These are phyloP conservation scores for Cutaneotrichosporon spelunceum DNA, from an alignment of 1,284 basidiomycete genomes.

Conservation along the genomic window DNA sequence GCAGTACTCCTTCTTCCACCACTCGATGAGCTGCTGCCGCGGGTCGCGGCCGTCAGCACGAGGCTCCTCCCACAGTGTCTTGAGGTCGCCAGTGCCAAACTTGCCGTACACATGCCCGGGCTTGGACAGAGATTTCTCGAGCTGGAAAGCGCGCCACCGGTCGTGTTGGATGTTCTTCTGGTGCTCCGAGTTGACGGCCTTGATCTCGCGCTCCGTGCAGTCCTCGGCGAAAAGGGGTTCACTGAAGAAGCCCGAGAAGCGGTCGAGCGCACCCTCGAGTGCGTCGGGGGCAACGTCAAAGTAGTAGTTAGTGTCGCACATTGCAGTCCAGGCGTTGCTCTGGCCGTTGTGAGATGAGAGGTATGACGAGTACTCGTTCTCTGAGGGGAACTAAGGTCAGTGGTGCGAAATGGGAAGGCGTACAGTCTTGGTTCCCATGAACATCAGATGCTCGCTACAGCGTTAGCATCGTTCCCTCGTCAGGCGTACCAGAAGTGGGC, in stretches of 20 bases:
- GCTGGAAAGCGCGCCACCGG: conserved; percentile 93
- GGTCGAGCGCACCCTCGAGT: conserved; percentile 76
- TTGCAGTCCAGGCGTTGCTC: conserved; percentile 92
- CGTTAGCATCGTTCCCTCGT: conserved; percentile 38
- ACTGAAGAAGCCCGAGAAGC: conserved; percentile 93
- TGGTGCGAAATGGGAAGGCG: not conserved
- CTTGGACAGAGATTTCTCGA: conserved; percentile 84
- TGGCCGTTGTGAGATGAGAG: conserved; percentile 84
- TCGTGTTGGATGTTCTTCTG: conserved; percentile 97
- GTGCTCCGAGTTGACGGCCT: conserved; percentile 97
- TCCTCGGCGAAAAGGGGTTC: conserved; percentile 82
- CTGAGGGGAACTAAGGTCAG: conserved; percentile 69
- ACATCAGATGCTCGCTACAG: conserved; percentile 87
- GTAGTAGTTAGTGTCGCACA: conserved; percentile 79
- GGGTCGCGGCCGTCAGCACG: conserved; percentile 71
- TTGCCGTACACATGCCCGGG: conserved; percentile 84
- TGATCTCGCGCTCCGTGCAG: conserved; percentile 90
- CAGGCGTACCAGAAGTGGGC: conserved; percentile 49
- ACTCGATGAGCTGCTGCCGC: conserved; percentile 84
- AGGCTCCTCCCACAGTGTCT: conserved; percentile 68
- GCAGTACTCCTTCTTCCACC: conserved; percentile 92
- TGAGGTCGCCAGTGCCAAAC: conserved; percentile 85
- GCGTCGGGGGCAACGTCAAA: conserved; percentile 89
- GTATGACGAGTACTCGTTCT: conserved; percentile 91
- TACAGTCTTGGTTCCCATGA: conserved; percentile 63